Percentiles rank a stretch among this genome's conserved stretches.
phyloP scores from a whole-genome alignment of 441 rosid genomes.

The Euphorbia corollata region DNA sequence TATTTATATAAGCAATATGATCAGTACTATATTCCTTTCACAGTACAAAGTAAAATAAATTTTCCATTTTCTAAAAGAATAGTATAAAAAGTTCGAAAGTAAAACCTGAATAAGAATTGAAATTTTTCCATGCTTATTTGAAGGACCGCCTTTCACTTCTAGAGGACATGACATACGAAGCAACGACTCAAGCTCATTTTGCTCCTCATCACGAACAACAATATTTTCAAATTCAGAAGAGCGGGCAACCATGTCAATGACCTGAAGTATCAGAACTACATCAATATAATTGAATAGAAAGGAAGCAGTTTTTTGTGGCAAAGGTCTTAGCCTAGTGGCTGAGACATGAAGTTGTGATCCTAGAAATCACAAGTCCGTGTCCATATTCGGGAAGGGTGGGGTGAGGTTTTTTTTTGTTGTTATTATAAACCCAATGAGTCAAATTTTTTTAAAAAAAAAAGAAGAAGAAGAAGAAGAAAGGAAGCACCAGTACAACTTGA shows the following conservation, averaged over 20 bases:
- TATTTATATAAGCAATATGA: slow-evolving; percentile 23
- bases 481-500: background rate
- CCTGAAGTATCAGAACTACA: slow-evolving; percentile 36
- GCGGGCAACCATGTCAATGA: slow-evolving; percentile 95
- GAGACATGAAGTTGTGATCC: too few relatives aligned
- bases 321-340: too few relatives aligned
- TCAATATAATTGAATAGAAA: slow-evolving; percentile 9
- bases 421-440: too few relatives aligned
- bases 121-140: slow-evolving; percentile 95
- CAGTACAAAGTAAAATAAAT: slow-evolving; percentile 6
- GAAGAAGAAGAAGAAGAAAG: too few relatives aligned
- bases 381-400: too few relatives aligned
- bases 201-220: slow-evolving; percentile 98
- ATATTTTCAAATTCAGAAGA: slow-evolving; percentile 98
- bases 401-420: too few relatives aligned
- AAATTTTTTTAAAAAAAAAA: too few relatives aligned
- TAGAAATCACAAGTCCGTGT: too few relatives aligned
- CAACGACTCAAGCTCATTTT: slow-evolving; percentile 82
- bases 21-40: slow-evolving; percentile 18
- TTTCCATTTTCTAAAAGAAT: too few relatives aligned
- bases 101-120: slow-evolving; percentile 94
- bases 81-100: slow-evolving; percentile 19
- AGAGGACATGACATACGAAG: slow-evolving; percentile 79
- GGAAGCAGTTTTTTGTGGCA: too few relatives aligned
- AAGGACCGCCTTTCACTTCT: slow-evolving; percentile 91